phyloP scores from a whole-genome alignment of 148 eudicot species.

The Amaranthus cruentus region DNA sequence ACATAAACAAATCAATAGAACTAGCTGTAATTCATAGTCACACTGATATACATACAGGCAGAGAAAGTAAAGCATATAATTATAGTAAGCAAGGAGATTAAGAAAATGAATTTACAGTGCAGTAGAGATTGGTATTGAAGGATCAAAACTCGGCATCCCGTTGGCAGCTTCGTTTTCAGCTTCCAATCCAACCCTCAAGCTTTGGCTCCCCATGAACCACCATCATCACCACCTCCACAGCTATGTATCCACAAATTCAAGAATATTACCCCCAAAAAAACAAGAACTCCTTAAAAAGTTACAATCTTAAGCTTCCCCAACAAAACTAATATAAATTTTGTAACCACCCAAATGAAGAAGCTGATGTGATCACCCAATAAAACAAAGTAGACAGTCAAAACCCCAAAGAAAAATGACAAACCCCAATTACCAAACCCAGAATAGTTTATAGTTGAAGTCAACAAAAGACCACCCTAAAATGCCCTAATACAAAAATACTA shows the following conservation, averaged over 20 bases:
- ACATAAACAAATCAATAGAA: slow-evolving; percentile 6
- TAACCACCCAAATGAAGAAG: slow-evolving; percentile 12
- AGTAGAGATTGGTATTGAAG: slow-evolving; percentile 18
- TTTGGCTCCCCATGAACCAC: slow-evolving; percentile 24
- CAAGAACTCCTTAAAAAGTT: slow-evolving; percentile 4
- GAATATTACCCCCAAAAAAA: background rate
- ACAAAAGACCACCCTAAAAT: slow-evolving; percentile 15
- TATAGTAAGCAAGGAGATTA: background rate
- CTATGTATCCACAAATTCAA: background rate
- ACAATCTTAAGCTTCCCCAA: slow-evolving; percentile 1
- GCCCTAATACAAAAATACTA: slow-evolving; percentile 8
- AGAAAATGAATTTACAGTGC: slow-evolving; percentile 23
- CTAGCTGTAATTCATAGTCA: too few species aligned
- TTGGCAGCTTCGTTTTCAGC: slow-evolving; percentile 16
- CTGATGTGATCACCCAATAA: background rate
- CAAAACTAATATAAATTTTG: background rate
- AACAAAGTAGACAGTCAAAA: slow-evolving; percentile 3
- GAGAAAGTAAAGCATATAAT: too few species aligned
- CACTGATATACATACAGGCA: too few species aligned
- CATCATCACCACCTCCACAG: slow-evolving; percentile 15
- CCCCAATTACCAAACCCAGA: slow-evolving; percentile 13
- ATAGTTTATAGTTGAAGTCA: slow-evolving; percentile 9
- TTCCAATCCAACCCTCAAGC: slow-evolving; percentile 25
- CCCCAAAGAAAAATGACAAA: background rate
- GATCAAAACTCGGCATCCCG: slow-evolving; percentile 27